Conservation (phyloP, 2,329 filamentous ascomycete genomes). For the Fusarium duplospermum region DNA sequence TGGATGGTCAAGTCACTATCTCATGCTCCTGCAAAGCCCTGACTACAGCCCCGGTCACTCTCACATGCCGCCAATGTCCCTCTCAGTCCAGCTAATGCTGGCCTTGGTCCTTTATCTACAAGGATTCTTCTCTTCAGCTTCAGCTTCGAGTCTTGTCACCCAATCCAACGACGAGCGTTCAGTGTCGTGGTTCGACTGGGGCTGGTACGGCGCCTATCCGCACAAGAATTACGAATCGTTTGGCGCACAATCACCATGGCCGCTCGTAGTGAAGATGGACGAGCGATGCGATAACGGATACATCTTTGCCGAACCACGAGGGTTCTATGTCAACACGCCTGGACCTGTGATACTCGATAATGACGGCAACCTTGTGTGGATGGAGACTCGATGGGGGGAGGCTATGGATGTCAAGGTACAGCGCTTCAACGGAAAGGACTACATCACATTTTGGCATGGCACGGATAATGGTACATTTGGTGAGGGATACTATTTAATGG, state of each 20-base stretch:
- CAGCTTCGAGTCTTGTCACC: not conserved
- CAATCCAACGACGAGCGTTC: not conserved
- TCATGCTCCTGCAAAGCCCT: not conserved
- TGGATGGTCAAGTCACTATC: not conserved
- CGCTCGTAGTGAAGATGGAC: conserved; percentile 45
- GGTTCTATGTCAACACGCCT: conserved; percentile 49
- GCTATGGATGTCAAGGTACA: conserved; percentile 43
- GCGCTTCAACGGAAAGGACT: conserved; percentile 25
- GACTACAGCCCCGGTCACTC: not conserved
- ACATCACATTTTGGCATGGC: conserved; percentile 49
- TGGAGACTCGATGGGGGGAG: conserved; percentile 46
- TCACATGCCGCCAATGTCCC: conserved; percentile 4
- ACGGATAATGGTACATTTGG: conserved; percentile 60
- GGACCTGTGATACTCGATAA: conserved; percentile 58
- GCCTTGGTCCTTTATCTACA: conserved; percentile 6
- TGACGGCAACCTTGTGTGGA: conserved; percentile 59
- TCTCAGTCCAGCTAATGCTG: conserved; percentile 3
- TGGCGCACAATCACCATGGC: conserved; percentile 45
- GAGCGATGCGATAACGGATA: conserved; percentile 52
- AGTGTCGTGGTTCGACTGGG: conserved; percentile 38
- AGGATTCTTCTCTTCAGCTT: not conserved
- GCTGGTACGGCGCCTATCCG: conserved; percentile 37
- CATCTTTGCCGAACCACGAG: conserved; percentile 54
- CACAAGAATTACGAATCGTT: conserved; percentile 36
- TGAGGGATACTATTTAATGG: conserved; percentile 60